Evolutionary conservation across 106 monocot species (phyloP).

Genomic region (Platanthera guangdongensis): DNA sequence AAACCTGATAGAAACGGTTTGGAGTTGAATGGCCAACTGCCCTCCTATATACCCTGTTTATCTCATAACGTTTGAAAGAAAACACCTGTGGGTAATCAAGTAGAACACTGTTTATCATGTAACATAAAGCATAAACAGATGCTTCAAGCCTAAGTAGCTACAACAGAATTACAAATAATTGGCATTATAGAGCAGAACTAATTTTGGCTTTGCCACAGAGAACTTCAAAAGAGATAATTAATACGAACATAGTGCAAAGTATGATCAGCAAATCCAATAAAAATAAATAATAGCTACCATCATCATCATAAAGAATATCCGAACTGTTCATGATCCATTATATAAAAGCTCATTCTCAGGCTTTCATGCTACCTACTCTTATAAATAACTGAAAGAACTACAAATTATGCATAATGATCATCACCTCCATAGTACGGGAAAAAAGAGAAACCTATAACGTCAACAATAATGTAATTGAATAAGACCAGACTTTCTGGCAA

Average conservation of each 20-base stretch:
- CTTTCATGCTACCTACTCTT: not conserved
- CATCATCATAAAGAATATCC: not conserved
- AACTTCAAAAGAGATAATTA: not conserved
- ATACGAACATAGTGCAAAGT: not conserved
- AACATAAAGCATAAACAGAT: constrained; percentile 4
- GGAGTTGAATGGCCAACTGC: constrained; percentile 77
- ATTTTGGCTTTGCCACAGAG: not conserved
- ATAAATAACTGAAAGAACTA: not conserved
- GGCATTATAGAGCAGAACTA: not conserved
- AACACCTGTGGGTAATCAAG: constrained; percentile 32
- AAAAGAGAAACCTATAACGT: too few species aligned
- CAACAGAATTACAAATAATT: not conserved
- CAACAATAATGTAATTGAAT: not conserved
- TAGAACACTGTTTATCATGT: not conserved
- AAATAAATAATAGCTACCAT: not conserved
- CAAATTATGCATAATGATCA: too few species aligned
- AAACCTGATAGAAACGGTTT: constrained; percentile 77
- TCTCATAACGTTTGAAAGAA: constrained; percentile 75
- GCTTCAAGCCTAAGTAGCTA: not conserved
- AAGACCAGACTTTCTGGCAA: too few species aligned
- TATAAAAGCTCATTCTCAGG: not conserved
- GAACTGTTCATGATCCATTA: not conserved
- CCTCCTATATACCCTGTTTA: constrained; percentile 84
- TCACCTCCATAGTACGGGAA: too few species aligned
- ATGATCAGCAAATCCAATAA: not conserved